Base-by-base conservation (phyloP, 805 yeast genomes). In the Nakazawaea ernobii region DNA sequence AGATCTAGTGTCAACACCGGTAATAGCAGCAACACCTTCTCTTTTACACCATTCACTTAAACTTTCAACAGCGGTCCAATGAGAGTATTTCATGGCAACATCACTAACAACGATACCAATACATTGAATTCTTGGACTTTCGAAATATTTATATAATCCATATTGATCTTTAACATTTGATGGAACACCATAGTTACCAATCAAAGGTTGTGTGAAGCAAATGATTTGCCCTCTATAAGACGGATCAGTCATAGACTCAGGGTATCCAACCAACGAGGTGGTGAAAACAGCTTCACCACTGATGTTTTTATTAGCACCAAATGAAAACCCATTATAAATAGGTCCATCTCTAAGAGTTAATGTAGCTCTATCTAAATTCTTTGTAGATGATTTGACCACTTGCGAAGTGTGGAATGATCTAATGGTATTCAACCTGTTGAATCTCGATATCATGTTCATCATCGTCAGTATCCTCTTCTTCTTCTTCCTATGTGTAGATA, bases 181-280 rank as follows among this genome's bases (percentile, higher is more conserved):
- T 26, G 99, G 99, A 32, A 94, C 99, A 68, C 99, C 99, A 68
- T 94, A 94, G 69, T 94, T 94, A 55, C 99, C 99, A 59, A 94
- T 89, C 62, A 94, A 75, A 20, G 99, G 99, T 68, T 90, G 97
- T 7, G 99, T 94, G 70, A 94, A 88, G 52, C 94, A 95, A 55
- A 94, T 79, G 57, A 94, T 94, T 73, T 94, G 99, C 44, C 99
- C 99, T 59, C 82, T 84, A 68, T 94, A 94, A 6, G 97, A 90
- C 35, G 99, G 99, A 67, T 94, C 99, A 20, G 99, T 94, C 95
- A 94, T 90, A 8, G 97, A 87, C 68, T 94, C 99, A 14, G 99
- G 98, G 68, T 94, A 94, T 15, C 99, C 99, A 10, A 94, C 99
- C 66, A 95, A 75, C 7, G 97, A 94, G 32, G 99, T 95, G 42